phyloP scores from a whole-genome alignment of 257 asterid species.

The Eucommia ulmoides region DNA sequence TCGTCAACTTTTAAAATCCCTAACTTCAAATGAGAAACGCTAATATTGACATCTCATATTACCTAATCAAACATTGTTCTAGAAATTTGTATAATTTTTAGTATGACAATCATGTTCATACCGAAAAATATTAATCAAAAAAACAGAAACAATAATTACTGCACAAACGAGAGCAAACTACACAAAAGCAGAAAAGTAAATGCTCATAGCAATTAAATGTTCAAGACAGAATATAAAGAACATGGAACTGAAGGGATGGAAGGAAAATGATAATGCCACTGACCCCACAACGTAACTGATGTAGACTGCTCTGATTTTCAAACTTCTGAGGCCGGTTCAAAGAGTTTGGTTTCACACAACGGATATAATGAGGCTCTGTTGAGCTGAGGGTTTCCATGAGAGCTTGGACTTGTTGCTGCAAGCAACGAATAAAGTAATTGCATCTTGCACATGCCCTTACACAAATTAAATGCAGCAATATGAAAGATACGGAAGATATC shows the following conservation, averaged over 20 bases:
- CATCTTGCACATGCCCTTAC: too few relatives aligned
- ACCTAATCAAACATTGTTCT: too few relatives aligned
- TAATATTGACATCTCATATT: too few relatives aligned
- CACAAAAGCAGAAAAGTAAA: too few relatives aligned
- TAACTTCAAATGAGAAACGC: too few relatives aligned
- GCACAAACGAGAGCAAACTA: background rate
- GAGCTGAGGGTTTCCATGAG: constrained; percentile 97
- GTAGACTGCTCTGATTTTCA: constrained; percentile 82
- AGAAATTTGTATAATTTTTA: background rate
- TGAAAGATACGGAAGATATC: too few relatives aligned
- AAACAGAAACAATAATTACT: background rate
- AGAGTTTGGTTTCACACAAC: constrained; percentile 98
- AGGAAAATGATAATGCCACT: constrained; percentile 18
- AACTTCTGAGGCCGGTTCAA: constrained; percentile 77
- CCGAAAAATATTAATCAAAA: background rate
- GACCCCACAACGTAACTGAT: constrained; percentile 99
- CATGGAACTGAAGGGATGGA: too few relatives aligned
- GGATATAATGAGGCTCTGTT: constrained; percentile 93
- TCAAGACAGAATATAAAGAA: too few relatives aligned
- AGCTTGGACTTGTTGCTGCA: constrained; percentile 98
- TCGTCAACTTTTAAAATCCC: too few relatives aligned
- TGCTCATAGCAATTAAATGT: too few relatives aligned
- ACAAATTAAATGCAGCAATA: too few relatives aligned
- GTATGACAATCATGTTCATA: background rate
- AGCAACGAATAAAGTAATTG: constrained; percentile 20